These are phyloP conservation scores for Metschnikowia aberdeeniae DNA, from an alignment of 805 yeast species.

Conservation along the genomic window DNA sequence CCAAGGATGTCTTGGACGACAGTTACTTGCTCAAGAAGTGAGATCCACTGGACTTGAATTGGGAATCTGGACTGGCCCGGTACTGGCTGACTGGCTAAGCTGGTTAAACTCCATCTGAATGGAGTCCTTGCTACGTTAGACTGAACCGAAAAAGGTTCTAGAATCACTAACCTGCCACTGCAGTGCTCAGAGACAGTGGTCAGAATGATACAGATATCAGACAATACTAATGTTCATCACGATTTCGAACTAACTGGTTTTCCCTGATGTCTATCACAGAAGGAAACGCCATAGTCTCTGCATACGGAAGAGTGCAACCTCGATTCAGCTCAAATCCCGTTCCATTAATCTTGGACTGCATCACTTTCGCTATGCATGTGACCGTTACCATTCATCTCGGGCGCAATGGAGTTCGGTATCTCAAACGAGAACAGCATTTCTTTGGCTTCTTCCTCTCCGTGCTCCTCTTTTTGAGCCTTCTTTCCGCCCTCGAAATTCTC, in stretches of 20 bases:
- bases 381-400: neutral
- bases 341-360: neutral
- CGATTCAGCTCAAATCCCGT: neutral
- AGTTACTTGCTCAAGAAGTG: slow-evolving; percentile 31
- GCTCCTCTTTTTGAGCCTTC: slow-evolving; percentile 20
- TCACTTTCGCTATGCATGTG: neutral
- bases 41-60: neutral
- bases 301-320: too few relatives aligned
- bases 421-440: neutral
- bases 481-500: slow-evolving; percentile 75
- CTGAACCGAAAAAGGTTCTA: too few relatives aligned
- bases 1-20: slow-evolving; percentile 37
- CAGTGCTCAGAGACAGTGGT: too few relatives aligned
- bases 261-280: too few relatives aligned
- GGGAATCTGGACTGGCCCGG: neutral
- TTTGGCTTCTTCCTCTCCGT: neutral
- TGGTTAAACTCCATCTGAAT: too few relatives aligned
- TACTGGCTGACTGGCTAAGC: too few relatives aligned
- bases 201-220: too few relatives aligned
- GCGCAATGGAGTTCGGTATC: neutral
- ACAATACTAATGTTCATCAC: too few relatives aligned
- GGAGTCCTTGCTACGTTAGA: too few relatives aligned
- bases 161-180: too few relatives aligned
- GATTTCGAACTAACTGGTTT: too few relatives aligned
- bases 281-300: too few relatives aligned